Evolutionary conservation across 768 basidiomycete species (phyloP), one percentile per base, ranked within the genome.

Genomic region (Leccinum disarticulatum): DNA sequence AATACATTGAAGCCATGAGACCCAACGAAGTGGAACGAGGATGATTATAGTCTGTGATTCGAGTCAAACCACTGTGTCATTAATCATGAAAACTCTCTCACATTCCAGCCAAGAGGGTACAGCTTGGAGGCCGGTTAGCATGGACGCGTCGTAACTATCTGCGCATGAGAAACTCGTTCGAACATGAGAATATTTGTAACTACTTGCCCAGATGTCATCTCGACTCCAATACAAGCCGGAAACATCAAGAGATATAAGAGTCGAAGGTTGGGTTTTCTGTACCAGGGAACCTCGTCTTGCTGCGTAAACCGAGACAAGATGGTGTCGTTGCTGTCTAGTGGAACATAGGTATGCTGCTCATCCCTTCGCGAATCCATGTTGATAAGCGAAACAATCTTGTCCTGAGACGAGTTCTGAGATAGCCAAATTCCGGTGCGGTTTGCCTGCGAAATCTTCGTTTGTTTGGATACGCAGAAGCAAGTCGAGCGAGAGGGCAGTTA

Each of bases 191-290:
- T n/a, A n/a, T n/a, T n/a, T 31, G 4, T 31, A 31, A 31, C 31
- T 31, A 11, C 43, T 19, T 43, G n/a, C 43, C 43, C 43, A 19
- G 43, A 43, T 43, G 43, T 43, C 43, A 43, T 43, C 10, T 43
- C 43, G 10, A 43, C 43, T 19, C 43, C 43, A 43, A 43, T 43
- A 19, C 43, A 43, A 11, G 43, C n/a, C n/a, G 43, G 43, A 19
- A 43, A 19, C 43, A 43, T 43, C n/a, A 43, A 43, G 43, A 43
- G 43, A 11, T 43, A 43, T 43, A 43, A 43, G 43, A 43, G 10
- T 43, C 43, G 43, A 43, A 43, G 43, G 43, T 19, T 87, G 2
- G 76, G 83, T 63, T 87, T 88, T 61, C 66, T 68, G 69, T 86
- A 87, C 86, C 86, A 88, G 43, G 43, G 43, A 43, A 43, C 6